A percentile compares a stretch with the other conserved stretches of the same genome.
These are phyloP conservation scores for Chalara sp. DNA, from an alignment of 2,329 filamentous ascomycete genomes.

Conservation along the genomic window DNA sequence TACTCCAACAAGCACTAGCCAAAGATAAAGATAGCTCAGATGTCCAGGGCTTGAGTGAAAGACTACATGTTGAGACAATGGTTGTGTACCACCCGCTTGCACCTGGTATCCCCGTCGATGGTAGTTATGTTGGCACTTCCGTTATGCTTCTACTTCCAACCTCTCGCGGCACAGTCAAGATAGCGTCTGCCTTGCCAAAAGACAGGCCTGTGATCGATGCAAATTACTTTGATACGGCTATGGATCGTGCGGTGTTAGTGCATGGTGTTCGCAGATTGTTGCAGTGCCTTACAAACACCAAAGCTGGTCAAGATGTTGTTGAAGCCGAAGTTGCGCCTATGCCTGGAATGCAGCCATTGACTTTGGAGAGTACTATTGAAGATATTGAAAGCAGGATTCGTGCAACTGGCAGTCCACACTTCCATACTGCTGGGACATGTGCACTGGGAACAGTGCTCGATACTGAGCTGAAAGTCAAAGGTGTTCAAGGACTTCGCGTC, in stretches of 20 bases:
- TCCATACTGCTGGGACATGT: constrained; percentile 35
- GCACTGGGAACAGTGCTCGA: constrained; percentile 45
- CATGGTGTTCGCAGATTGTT: background rate
- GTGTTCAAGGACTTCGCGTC: constrained; percentile 47
- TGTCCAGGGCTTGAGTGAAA: too few species aligned
- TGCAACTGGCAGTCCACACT: background rate
- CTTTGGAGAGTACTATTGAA: background rate
- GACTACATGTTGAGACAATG: background rate
- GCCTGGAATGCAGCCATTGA: background rate
- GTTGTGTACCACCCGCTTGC: background rate
- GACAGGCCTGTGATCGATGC: constrained; percentile 1
- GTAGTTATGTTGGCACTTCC: constrained; percentile 3
- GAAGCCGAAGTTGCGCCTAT: constrained; percentile 4
- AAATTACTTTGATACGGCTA: background rate
- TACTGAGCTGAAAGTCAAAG: constrained; percentile 47
- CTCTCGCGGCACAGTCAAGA: constrained; percentile 4
- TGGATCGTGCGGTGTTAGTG: background rate
- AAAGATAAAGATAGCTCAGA: too few species aligned
- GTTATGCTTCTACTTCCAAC: constrained; percentile 8
- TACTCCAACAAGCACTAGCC: too few species aligned
- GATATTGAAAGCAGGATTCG: constrained; percentile 4
- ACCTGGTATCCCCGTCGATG: constrained; percentile 5
- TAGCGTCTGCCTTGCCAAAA: background rate
- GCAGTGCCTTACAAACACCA: constrained; percentile 2
- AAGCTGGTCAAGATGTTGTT: background rate